phyloP scores from a whole-genome alignment of 805 yeast species.

The Pichia manshurica region DNA sequence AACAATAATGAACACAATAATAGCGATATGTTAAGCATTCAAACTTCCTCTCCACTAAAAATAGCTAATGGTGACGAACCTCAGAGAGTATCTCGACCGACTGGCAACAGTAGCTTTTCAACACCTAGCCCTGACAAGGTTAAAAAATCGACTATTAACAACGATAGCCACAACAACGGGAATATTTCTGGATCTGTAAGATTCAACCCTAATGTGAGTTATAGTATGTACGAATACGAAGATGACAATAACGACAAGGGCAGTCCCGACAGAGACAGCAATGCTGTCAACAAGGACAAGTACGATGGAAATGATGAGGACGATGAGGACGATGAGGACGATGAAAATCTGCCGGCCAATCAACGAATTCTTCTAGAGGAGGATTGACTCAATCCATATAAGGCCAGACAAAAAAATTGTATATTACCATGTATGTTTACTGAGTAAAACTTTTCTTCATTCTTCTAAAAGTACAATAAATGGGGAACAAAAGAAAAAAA shows the following conservation, averaged over 20 bases:
- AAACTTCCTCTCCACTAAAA: constrained; percentile 1
- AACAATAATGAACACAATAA: not conserved
- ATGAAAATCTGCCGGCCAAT: constrained; percentile 3
- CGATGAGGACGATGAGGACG: constrained; percentile 6
- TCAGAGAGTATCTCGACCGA: not conserved
- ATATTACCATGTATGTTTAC: not conserved
- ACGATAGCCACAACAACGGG: not conserved
- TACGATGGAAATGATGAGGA: not conserved
- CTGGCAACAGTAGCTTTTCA: not conserved
- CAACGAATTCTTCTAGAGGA: constrained; percentile 7
- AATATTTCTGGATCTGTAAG: constrained; percentile 18
- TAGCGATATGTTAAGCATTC: not conserved
- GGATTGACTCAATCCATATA: not conserved
- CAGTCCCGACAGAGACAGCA: not conserved
- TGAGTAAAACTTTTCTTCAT: not conserved
- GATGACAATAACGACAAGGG: not conserved
- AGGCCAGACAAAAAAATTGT: not conserved
- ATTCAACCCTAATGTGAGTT: constrained; percentile 29
- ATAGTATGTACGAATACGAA: constrained; percentile 18
- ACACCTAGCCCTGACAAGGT: not conserved
- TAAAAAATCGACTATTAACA: not conserved
- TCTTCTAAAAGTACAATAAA: too few species aligned
- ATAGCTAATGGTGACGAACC: not conserved
- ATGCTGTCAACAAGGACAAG: not conserved
- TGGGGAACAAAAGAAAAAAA: not conserved